Conservation (phyloP, 805 yeast genomes). For the Ascoidea rubescens region DNA sequence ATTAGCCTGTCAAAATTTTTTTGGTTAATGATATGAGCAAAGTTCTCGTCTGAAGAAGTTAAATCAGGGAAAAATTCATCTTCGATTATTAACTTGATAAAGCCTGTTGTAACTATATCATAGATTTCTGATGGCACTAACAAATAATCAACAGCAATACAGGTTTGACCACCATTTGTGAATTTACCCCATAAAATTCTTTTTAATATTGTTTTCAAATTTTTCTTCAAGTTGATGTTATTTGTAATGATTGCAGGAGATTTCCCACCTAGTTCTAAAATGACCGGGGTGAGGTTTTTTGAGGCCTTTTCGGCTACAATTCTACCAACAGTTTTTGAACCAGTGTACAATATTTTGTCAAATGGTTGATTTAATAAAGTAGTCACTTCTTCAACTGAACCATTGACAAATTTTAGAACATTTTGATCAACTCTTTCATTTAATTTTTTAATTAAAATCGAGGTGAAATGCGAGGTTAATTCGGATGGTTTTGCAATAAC, state of each 20-base stretch:
- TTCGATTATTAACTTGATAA: constrained; percentile 24
- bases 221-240: constrained; percentile 16
- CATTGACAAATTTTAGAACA: constrained; percentile 47
- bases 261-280: constrained; percentile 86
- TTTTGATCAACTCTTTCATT: constrained; percentile 37
- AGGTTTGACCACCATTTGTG: constrained; percentile 78
- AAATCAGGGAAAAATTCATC: constrained; percentile 32
- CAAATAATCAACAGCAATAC: constrained; percentile 80
- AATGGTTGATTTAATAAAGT: constrained; percentile 46
- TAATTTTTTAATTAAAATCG: constrained; percentile 41
- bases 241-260: constrained; percentile 60
- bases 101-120: constrained; percentile 29
- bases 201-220: constrained; percentile 15
- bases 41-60: constrained; percentile 20
- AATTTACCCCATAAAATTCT: constrained; percentile 72
- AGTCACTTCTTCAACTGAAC: constrained; percentile 32
- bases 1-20: constrained; percentile 35
- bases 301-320: constrained; percentile 74
- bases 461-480: constrained; percentile 45
- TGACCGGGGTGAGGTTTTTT: constrained; percentile 65
- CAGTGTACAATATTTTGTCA: constrained; percentile 82
- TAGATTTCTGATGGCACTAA: constrained; percentile 49
- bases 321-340: constrained; percentile 62
- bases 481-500: constrained; percentile 73
- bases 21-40: constrained; percentile 47